Evolutionary conservation across 1,284 basidiomycete species (phyloP).

Genomic region (Lentinus polychrous): DNA sequence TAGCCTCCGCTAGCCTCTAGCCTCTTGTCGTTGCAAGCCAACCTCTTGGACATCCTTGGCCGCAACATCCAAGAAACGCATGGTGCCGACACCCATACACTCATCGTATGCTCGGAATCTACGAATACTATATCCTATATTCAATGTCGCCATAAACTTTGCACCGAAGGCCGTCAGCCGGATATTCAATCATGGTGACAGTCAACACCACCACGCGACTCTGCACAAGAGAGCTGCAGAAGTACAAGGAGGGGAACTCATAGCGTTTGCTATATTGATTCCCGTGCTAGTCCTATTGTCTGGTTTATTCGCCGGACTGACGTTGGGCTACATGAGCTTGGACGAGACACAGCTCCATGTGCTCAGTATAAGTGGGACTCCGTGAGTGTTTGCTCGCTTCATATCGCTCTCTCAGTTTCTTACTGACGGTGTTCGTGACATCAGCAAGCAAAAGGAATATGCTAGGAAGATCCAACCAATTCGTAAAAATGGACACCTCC

Average conservation of each 20-base stretch:
- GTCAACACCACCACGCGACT: slow-evolving; percentile 1
- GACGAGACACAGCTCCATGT: slow-evolving; percentile 91
- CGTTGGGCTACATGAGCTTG: slow-evolving; percentile 87
- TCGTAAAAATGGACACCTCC: slow-evolving; percentile 77
- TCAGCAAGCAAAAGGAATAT: slow-evolving; percentile 70
- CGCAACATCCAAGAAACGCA: slow-evolving; percentile 7
- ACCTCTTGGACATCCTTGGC: not conserved
- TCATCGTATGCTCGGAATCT: slow-evolving; percentile 9
- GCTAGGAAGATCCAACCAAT: slow-evolving; percentile 83
- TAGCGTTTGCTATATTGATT: slow-evolving; percentile 45
- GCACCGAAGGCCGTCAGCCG: slow-evolving; percentile 10
- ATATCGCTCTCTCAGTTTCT: not conserved
- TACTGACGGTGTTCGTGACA: not conserved
- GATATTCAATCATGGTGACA: not conserved
- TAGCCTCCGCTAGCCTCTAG: no score
- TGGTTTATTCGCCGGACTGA: slow-evolving; percentile 65
- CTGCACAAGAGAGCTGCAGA: slow-evolving; percentile 14
- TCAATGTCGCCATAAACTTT: slow-evolving; percentile 11
- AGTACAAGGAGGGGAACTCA: slow-evolving; percentile 20
- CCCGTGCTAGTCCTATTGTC: slow-evolving; percentile 53
- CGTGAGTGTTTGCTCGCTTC: slow-evolving; percentile 36
- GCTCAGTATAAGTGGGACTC: slow-evolving; percentile 75
- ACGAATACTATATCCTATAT: slow-evolving; percentile 10
- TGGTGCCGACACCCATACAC: slow-evolving; percentile 13
- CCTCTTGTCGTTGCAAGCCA: no score